Percentiles rank a stretch among this genome's conserved stretches.
Evolutionary conservation across 768 basidiomycete species (phyloP).

Genomic region (Tricholoma saponaceum): DNA sequence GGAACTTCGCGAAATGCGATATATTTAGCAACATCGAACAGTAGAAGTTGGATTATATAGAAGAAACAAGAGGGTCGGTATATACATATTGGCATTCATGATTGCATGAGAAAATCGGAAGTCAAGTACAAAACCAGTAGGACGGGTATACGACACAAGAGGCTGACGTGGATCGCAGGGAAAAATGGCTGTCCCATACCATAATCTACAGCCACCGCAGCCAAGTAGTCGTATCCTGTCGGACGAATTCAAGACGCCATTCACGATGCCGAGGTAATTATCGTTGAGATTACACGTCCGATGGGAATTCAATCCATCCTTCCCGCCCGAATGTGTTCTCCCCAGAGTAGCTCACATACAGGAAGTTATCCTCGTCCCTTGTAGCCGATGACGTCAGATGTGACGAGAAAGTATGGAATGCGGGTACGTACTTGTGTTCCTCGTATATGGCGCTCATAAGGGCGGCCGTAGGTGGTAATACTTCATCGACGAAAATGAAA

Average conservation of each 20-base stretch:
- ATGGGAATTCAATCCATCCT: conserved; percentile 44
- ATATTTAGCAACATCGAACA: background rate
- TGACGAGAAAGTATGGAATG: conserved; percentile 2
- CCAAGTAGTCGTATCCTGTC: conserved; percentile 3
- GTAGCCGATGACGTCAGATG: conserved; percentile 22
- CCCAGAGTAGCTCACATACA: conserved; percentile 97
- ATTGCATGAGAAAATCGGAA: conserved; percentile 12
- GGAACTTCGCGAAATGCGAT: too few species aligned
- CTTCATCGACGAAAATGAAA: conserved; percentile 99
- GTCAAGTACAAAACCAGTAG: conserved; percentile 22
- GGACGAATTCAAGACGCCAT: conserved; percentile 18
- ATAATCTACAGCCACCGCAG: conserved; percentile 12
- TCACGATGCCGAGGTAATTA: conserved; percentile 7
- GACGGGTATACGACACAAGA: conserved; percentile 15
- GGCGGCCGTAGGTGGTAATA: conserved; percentile 95
- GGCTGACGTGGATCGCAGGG: background rate
- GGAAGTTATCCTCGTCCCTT: conserved; percentile 98
- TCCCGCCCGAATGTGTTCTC: conserved; percentile 90
- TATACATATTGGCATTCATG: conserved; percentile 15
- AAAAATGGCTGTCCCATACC: conserved; percentile 6
- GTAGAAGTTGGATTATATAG: background rate
- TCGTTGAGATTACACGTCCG: conserved; percentile 33
- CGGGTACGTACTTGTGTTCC: conserved; percentile 87
- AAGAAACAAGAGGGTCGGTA: conserved; percentile 2
- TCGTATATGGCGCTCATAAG: conserved; percentile 99